phyloP scores from a whole-genome alignment of 495 filamentous ascomycete species.

The Aspergillus cavernicola region DNA sequence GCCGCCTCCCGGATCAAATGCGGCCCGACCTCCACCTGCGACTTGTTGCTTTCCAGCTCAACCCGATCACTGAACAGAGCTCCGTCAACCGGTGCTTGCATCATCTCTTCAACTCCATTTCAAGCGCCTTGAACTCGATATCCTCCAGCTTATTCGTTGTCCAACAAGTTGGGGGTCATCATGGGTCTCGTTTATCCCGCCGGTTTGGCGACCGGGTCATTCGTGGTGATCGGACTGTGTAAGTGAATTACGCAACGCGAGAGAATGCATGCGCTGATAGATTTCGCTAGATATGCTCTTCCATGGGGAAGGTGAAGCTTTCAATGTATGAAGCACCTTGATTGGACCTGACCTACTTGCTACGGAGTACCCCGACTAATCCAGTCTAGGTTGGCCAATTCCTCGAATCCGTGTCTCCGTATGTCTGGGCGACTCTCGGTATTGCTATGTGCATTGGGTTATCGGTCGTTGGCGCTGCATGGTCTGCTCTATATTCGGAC shows the following conservation, averaged over 20 bases:
- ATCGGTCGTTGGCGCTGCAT: conserved; percentile 95
- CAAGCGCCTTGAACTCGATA: conserved; percentile 17
- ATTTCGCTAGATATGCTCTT: conserved; percentile 84
- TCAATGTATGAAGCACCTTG: conserved; percentile 67
- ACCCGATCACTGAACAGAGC: conserved; percentile 12
- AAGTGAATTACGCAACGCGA: conserved; percentile 33
- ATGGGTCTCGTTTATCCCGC: conserved; percentile 61
- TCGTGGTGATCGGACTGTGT: conserved; percentile 89
- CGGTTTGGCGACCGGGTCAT: conserved; percentile 63
- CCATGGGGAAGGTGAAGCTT: conserved; percentile 89
- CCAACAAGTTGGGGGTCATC: conserved; percentile 25
- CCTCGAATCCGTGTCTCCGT: conserved; percentile 89
- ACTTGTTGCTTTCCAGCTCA: conserved; percentile 7
- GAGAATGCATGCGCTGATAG: conserved; percentile 22
- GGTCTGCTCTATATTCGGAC: conserved; percentile 53
- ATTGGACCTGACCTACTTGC: not conserved
- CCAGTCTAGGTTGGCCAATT: conserved; percentile 78
- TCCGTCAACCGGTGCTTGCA: conserved; percentile 7
- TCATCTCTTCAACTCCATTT: not conserved
- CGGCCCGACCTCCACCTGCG: conserved; percentile 18
- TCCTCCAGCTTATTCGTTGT: conserved; percentile 21
- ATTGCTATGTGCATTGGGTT: conserved; percentile 93
- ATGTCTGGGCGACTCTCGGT: conserved; percentile 86
- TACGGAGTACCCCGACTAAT: conserved; percentile 20
- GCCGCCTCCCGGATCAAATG: conserved; percentile 20